Evolutionary conservation across 192 early-diverging fungal genomes (phyloP).

Genomic region (Umbelopsis sp.): DNA sequence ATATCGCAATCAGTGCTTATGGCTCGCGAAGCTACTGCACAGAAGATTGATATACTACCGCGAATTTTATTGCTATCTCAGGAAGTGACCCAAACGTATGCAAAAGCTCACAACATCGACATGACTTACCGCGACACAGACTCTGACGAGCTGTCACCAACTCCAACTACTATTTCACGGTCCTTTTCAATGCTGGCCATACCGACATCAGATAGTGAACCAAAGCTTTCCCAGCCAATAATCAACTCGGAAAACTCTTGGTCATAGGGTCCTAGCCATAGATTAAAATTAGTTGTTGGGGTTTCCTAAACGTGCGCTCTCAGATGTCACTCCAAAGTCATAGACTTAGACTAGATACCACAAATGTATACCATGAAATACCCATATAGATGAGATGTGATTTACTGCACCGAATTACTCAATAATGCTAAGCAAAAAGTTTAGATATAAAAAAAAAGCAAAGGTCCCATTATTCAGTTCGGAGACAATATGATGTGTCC

Average conservation of each 20-base stretch:
- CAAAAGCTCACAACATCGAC: not conserved
- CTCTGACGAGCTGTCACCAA: not conserved
- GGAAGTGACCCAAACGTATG: not conserved
- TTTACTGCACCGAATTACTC: not conserved
- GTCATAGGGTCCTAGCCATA: too few relatives aligned
- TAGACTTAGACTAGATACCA: too few relatives aligned
- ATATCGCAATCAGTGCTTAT: not conserved
- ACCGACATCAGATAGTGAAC: not conserved
- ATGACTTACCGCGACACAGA: not conserved
- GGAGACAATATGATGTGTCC: not conserved
- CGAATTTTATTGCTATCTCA: not conserved
- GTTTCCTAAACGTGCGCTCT: too few relatives aligned
- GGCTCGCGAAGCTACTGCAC: not conserved
- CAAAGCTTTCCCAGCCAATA: not conserved
- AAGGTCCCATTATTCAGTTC: too few relatives aligned
- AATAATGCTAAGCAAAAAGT: slow-evolving; percentile 6
- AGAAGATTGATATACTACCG: not conserved
- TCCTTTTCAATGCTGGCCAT: slow-evolving; percentile 1
- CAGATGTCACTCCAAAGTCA: too few relatives aligned
- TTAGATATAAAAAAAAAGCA: not conserved
- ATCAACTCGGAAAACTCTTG: too few relatives aligned
- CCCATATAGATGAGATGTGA: too few relatives aligned
- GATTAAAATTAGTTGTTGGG: too few relatives aligned
- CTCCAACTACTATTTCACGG: not conserved
- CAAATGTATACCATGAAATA: too few relatives aligned